Percentiles rank a stretch among this genome's conserved stretches.
These are phyloP conservation scores for Sporothrix euskadiensis DNA, from an alignment of 2,329 filamentous ascomycete species.

Conservation along the genomic window DNA sequence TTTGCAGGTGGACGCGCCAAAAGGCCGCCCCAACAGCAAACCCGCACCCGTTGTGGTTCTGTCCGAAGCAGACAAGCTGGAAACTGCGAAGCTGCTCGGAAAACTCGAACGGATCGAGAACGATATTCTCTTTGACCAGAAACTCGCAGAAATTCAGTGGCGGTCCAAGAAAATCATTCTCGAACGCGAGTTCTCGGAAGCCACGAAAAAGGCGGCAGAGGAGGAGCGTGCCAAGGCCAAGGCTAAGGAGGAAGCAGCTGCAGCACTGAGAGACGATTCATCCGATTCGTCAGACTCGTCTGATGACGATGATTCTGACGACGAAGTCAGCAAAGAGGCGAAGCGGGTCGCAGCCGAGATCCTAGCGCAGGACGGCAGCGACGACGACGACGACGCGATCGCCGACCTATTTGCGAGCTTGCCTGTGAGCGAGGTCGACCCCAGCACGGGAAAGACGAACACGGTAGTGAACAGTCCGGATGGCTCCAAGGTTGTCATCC, in stretches of 20 bases:
- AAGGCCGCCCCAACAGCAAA: slow-evolving; percentile 37
- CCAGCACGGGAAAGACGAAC: slow-evolving; percentile 57
- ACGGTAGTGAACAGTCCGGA: slow-evolving; percentile 56
- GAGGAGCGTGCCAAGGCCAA: slow-evolving; percentile 34
- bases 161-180: slow-evolving; percentile 58
- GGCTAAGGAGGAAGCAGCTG: slow-evolving; percentile 38
- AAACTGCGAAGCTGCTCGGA: slow-evolving; percentile 65
- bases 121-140: slow-evolving; percentile 72
- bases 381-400: slow-evolving; percentile 54
- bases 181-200: slow-evolving; percentile 59
- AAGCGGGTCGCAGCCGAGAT: slow-evolving; percentile 60
- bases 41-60: background rate
- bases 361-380: slow-evolving; percentile 54
- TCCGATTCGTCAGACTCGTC: slow-evolving; percentile 36
- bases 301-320: slow-evolving; percentile 38
- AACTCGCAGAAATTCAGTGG: slow-evolving; percentile 67
- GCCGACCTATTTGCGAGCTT: slow-evolving; percentile 61
- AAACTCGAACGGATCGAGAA: slow-evolving; percentile 77
- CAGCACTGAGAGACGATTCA: slow-evolving; percentile 33
- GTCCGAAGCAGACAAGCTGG: slow-evolving; percentile 43
- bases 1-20: slow-evolving; percentile 47
- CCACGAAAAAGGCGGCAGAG: slow-evolving; percentile 45
- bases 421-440: slow-evolving; percentile 61
- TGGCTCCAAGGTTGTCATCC: slow-evolving; percentile 61
- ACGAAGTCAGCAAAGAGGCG: slow-evolving; percentile 58